A percentile compares a stretch with the other conserved stretches of the same genome.
Evolutionary conservation across 2,329 filamentous ascomycete genomes (phyloP).

Genomic region (Fonsecaea pedrosoi): DNA sequence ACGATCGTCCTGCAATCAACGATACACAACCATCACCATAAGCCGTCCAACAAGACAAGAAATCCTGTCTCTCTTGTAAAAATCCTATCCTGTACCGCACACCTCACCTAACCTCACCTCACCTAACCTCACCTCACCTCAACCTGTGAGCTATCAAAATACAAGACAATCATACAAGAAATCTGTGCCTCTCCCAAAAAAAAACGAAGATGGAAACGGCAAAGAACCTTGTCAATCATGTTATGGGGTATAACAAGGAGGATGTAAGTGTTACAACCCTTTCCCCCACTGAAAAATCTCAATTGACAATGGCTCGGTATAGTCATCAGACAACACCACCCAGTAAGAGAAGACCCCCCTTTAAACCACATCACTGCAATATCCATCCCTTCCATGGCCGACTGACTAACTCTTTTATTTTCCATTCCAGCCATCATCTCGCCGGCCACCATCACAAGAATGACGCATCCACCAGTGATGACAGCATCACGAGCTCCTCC

Average conservation of each 20-base stretch:
- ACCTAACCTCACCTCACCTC: too few species aligned
- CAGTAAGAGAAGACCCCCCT: slow-evolving; percentile 4
- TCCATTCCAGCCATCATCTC: slow-evolving; percentile 1
- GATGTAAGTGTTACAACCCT: slow-evolving; percentile 8
- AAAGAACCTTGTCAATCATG: slow-evolving; percentile 28
- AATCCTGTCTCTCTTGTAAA: too few species aligned
- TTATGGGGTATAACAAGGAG: slow-evolving; percentile 24
- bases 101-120: too few species aligned
- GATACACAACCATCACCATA: too few species aligned
- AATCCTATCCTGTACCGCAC: too few species aligned
- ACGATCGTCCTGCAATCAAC: too few species aligned
- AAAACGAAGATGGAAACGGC: slow-evolving; percentile 28
- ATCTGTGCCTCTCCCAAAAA: too few species aligned
- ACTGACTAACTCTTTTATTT: not conserved
- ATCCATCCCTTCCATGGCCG: not conserved
- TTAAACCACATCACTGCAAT: not conserved
- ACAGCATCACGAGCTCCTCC: not conserved
- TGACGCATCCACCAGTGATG: not conserved
- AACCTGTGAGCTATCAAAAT: not conserved
- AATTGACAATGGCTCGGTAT: not conserved
- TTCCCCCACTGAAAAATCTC: not conserved
- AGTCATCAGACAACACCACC: slow-evolving; percentile 3
- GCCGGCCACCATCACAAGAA: slow-evolving; percentile 12
- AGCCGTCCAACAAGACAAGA: too few species aligned
- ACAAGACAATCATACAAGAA: not conserved